phyloP scores from a whole-genome alignment of 1,139 yeast species.

The Magnusiomyces paraingens region DNA sequence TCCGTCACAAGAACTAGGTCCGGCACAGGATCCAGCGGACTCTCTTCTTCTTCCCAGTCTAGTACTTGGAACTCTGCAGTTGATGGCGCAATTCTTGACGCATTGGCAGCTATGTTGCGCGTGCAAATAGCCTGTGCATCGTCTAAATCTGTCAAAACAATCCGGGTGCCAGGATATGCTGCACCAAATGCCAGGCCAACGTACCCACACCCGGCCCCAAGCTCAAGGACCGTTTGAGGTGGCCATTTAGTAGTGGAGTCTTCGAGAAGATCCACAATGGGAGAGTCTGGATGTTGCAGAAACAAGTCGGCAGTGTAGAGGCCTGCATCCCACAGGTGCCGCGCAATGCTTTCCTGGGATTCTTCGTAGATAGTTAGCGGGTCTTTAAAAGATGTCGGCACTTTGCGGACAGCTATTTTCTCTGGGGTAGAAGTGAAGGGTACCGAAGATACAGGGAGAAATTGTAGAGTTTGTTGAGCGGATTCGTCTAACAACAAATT shows the following conservation, averaged over 20 bases:
- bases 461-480: background rate
- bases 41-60: constrained; percentile 14
- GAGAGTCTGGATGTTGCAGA: background rate
- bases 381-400: background rate
- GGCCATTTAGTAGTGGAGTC: background rate
- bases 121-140: constrained; percentile 26
- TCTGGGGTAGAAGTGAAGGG: background rate
- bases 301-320: constrained; percentile 8
- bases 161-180: constrained; percentile 18
- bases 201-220: constrained; percentile 30
- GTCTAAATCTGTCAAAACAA: constrained; percentile 26
- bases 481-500: constrained; percentile 10
- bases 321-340: constrained; percentile 29
- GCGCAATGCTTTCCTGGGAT: constrained; percentile 27
- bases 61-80: constrained; percentile 7
- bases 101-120: constrained; percentile 18
- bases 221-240: constrained; percentile 21
- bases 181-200: constrained; percentile 24
- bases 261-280: background rate
- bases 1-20: constrained; percentile 29
- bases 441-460: background rate
- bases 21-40: constrained; percentile 10
- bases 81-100: background rate
- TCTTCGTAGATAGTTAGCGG: constrained; percentile 20
- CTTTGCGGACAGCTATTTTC: background rate